Conservation (phyloP, 2,329 filamentous ascomycete genomes). For the Biscogniauxia mediterranea region DNA sequence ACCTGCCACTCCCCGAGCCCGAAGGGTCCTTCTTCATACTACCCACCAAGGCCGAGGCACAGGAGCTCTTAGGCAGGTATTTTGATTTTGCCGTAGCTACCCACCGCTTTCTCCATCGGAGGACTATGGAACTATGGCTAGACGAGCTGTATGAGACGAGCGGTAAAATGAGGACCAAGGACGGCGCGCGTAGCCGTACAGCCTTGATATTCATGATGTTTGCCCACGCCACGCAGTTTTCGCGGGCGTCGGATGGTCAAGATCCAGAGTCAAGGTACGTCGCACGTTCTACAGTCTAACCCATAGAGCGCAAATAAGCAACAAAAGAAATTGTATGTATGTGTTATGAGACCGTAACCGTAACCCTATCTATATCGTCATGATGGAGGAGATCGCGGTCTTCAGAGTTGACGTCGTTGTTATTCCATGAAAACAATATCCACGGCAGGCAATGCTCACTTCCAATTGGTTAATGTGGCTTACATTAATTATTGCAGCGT, state of each 20-base stretch:
- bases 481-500: conserved; percentile 10
- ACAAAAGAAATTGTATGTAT: background rate
- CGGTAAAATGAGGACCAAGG: conserved; percentile 38
- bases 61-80: conserved; percentile 36
- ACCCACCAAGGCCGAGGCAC: conserved; percentile 31
- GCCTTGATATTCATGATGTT: conserved; percentile 42
- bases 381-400: background rate
- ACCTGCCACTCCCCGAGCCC: conserved; percentile 43
- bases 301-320: background rate
- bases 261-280: conserved; percentile 29
- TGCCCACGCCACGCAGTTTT: conserved; percentile 48
- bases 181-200: conserved; percentile 39
- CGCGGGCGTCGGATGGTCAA: conserved; percentile 31
- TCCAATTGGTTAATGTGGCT: background rate
- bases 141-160: conserved; percentile 45
- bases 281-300: background rate
- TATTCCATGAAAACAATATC: background rate
- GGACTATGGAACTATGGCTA: conserved; percentile 42
- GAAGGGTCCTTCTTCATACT: conserved; percentile 43
- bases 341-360: conserved; percentile 25
- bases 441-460: background rate
- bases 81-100: conserved; percentile 44
- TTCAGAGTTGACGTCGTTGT: background rate
- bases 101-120: conserved; percentile 43
- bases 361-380: background rate